Base-by-base conservation (phyloP, 2,329 filamentous ascomycete species). In the Tolypocladium tropicale region DNA sequence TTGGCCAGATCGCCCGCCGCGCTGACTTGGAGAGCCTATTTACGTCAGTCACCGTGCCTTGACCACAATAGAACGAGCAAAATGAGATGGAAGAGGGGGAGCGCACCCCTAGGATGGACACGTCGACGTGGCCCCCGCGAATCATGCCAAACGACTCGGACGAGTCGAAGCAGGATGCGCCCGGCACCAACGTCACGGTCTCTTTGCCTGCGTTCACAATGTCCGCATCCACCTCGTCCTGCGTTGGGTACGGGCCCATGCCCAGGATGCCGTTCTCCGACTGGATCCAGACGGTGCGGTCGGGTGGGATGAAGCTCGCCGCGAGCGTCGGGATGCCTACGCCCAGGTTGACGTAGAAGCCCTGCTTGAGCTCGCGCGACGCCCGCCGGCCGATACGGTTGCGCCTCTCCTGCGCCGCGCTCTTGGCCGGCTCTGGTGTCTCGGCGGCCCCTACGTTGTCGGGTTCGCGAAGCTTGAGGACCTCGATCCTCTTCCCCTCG, bases 131-230 rank as follows among this genome's bases (percentile, higher is more conserved):
- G 0, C 90, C 90, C 53, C 89, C 88, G 12, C 90, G 83, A 63
- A 95, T 95, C 90, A 94, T 94, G 62, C 82, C 84, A 65, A 95
- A 95, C 1, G 87, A 91, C 71, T 94, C 90, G 59, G 86, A 80
- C 49, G 83, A 88, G 68, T 90, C 89, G 63, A 94, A 95, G 11
- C 84, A 87, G 0, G 86, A 80, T 0, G 88, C 89, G 1, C 90
- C 90, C 0, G 87, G 85, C 0, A 90, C 74, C 0, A 94, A 78
- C 0, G 90, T 94, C 0, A 92, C 88, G 0, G 89, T 95, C 69
- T 95, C 89, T 68, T 95, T 95, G 56, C 90, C 89, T 0, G 90
- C 90, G 63, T 94, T 95, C 74, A 94, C 86, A 60, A 92, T 83
- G 63, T 93, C 89, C 12, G 87, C 75, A 67, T 94, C 90, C 52